Base-by-base conservation (phyloP, 345 rosid species). In the Melastoma malabathricum region DNA sequence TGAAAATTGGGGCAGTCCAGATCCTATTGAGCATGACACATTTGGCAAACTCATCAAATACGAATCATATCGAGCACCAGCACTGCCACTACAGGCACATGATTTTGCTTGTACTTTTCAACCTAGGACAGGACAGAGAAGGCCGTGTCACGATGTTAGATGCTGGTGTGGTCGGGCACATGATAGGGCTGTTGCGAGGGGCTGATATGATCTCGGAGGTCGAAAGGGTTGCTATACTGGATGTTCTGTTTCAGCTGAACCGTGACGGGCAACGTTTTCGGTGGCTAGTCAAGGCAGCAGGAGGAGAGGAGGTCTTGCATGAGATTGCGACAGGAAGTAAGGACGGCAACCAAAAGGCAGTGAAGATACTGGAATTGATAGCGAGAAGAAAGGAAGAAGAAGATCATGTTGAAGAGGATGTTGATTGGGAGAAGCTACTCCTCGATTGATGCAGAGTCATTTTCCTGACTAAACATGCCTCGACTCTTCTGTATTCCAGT, bases 401-500 rank as follows among this genome's bases (percentile, higher is more conserved):
- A 43, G 74, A 63, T 27, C 4, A 27, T 27, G 31, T 3, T 27
- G 81, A 63, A 47, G 75, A 70, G 48, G 84, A 79, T 18, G 62
- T 78, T 55, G 78, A 84, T 61, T 90, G 98, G 98, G 95, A 84
- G 59, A 84, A 72, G 10, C 52, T 87, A 74, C 80, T 92, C 1
- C 31, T 27, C 31, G 6, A 6, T 27, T 27, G 31, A 27, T 27
- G 31, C 31, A 6, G 31, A 27, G 31, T 27, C 6, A 27, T 27
- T 27, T 27, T 27, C 31, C 31, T 27, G 31, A n/a, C n/a, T n/a
- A n/a, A n/a, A n/a, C n/a, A n/a, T n/a, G n/a, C n/a, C n/a, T n/a
- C n/a, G n/a, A n/a, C n/a, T n/a, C n/a, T n/a, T n/a, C 6, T 27
- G 6, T 6, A 27, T 27, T 27, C 31, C 3, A 27, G 6, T 6